Evolutionary conservation across 31 red algal species (phyloP), one percentile per base, ranked within the genome.

Genomic region (Pterothamnion heteromorphum): DNA sequence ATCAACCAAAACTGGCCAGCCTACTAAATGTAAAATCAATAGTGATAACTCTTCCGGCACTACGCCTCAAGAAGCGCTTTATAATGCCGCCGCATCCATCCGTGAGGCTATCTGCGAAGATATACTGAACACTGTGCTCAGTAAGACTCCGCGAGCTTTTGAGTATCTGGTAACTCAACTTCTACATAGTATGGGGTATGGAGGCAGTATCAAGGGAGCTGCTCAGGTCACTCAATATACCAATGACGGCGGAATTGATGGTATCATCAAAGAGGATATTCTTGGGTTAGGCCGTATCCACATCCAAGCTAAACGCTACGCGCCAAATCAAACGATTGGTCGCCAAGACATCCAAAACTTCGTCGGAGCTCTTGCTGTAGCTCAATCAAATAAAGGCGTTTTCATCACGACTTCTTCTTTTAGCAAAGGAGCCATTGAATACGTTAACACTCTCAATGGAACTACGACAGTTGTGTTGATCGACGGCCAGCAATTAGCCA

Each of bases 171-270:
- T 82, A 9, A 28, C 31, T 9, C 14, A 22, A 27, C 4, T 82
- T 9, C 78, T 82, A n/a, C 14, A n/a, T 9, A 27, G 4, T 82
- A 82, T 82, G 51, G 78, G 78, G 22, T 82, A 82, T 28, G 78
- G 78, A 20, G 78, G 78, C 24, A 5, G 4, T 22, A 82, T 9
- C 5, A 27, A 82, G 5, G 78, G 24, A 22, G 9, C 78, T 20
- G 78, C 18, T 27, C 18, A 22, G 5, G 78, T 82, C 78, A 82
- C 78, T 9, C 5, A 9, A 22, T n/a, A 82, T 5, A 27, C 78
- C 24, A 82, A 82, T 28, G 78, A 82, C 78, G 78, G 78, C 78
- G 78, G 78, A 9, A 82, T 82, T 28, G 78, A 82, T 28, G 78
- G 78, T 82, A 28, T 82, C 5, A 82, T 82, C 78, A 82, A 82